A percentile compares a stretch with the other conserved stretches of the same genome.
phyloP scores from a whole-genome alignment of 495 filamentous ascomycete genomes.

The Antarctomyces pellizariae region DNA sequence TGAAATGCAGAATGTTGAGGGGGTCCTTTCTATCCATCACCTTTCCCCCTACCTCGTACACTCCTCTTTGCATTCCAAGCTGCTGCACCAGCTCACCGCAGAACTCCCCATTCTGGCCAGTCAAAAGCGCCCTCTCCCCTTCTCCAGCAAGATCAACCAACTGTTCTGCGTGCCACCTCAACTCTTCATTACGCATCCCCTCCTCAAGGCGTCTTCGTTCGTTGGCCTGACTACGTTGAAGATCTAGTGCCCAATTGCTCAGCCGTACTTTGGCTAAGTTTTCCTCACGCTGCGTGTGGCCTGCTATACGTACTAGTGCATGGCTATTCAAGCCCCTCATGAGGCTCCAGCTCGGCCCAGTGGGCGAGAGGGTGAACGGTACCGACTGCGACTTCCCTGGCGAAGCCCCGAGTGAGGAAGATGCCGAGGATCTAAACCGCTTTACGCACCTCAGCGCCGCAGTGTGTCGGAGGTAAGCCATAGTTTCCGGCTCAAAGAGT shows the following conservation, averaged over 20 bases:
- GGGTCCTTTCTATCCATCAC: slow-evolving; percentile 39
- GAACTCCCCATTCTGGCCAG: slow-evolving; percentile 2
- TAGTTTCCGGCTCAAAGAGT: slow-evolving; percentile 57
- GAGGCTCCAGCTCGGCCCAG: slow-evolving; percentile 6
- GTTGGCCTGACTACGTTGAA: slow-evolving; percentile 61
- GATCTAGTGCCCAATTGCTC: slow-evolving; percentile 73
- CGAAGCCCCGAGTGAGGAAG: slow-evolving; percentile 10
- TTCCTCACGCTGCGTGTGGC: slow-evolving; percentile 50
- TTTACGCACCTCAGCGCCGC: slow-evolving; percentile 73
- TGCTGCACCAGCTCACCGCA: slow-evolving; percentile 7
- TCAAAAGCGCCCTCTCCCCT: slow-evolving; percentile 33
- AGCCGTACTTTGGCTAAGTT: slow-evolving; percentile 55
- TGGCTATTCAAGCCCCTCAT: slow-evolving; percentile 11
- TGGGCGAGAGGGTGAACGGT: slow-evolving; percentile 11
- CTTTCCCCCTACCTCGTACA: slow-evolving; percentile 1
- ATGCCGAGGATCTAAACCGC: slow-evolving; percentile 22
- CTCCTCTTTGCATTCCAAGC: slow-evolving; percentile 3
- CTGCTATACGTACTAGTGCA: slow-evolving; percentile 44
- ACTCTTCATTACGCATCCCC: slow-evolving; percentile 46
- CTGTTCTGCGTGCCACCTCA: slow-evolving; percentile 55
- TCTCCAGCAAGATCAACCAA: slow-evolving; percentile 53
- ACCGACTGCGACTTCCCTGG: too few species aligned
- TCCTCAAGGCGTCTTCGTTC: slow-evolving; percentile 58
- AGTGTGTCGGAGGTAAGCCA: slow-evolving; percentile 68
- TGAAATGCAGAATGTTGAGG: slow-evolving; percentile 46